phyloP scores from a whole-genome alignment of 2,329 filamentous ascomycete genomes.

The Apiospora pterosperma region DNA sequence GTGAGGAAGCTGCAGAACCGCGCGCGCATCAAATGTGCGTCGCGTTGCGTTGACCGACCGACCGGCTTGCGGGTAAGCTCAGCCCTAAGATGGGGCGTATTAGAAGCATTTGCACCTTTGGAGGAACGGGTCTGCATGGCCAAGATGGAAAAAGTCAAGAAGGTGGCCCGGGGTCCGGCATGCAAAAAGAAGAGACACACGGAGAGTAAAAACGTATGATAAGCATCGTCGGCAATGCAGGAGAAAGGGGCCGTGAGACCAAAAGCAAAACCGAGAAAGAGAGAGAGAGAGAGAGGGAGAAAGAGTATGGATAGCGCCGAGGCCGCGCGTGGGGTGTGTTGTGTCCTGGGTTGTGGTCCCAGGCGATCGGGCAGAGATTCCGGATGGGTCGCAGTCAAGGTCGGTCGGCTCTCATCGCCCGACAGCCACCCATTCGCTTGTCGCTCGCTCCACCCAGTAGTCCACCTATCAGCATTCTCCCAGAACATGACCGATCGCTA shows the following conservation, averaged over 20 bases:
- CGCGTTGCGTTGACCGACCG: not conserved
- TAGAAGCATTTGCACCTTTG: too few relatives aligned
- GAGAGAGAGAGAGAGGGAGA: not conserved
- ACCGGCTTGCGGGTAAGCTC: not conserved
- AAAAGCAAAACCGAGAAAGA: too few relatives aligned
- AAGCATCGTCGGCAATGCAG: not conserved
- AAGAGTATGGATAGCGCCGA: not conserved
- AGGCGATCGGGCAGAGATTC: conserved; percentile 1
- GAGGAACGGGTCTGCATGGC: too few relatives aligned
- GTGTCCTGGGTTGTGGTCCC: too few relatives aligned
- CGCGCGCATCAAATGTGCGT: not conserved
- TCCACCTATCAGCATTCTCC: not conserved
- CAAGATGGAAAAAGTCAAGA: not conserved
- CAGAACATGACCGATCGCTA: not conserved
- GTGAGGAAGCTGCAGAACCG: not conserved
- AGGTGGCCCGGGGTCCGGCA: not conserved
- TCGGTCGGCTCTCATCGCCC: not conserved
- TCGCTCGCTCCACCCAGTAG: not conserved
- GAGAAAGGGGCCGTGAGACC: not conserved
- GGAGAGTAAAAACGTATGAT: not conserved
- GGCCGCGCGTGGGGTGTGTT: not conserved
- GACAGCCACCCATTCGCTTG: not conserved
- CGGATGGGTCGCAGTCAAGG: not conserved
- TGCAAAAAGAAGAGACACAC: not conserved
- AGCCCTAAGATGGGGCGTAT: not conserved